phyloP scores from a whole-genome alignment of 306 rosid genomes.

The Senna siamea region DNA sequence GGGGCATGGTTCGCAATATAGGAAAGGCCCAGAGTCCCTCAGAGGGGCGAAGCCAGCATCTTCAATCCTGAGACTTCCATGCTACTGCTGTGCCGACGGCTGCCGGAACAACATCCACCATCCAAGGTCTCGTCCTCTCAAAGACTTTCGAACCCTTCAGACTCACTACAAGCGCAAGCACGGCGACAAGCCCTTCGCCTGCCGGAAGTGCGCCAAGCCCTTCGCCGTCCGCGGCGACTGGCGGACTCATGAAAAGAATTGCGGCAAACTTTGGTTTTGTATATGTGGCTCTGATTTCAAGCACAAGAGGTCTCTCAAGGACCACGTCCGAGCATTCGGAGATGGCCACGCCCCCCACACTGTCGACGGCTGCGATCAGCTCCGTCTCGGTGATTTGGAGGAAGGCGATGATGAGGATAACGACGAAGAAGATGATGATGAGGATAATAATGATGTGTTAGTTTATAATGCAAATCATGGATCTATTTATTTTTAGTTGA shows the following conservation, averaged over 20 bases:
- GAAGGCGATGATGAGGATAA: neutral
- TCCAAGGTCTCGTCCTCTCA: slow-evolving; percentile 84
- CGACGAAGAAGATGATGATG: slow-evolving; percentile 41
- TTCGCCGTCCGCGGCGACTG: slow-evolving; percentile 94
- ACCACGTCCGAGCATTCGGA: slow-evolving; percentile 86
- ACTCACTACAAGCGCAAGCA: slow-evolving; percentile 95
- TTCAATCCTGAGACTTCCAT: slow-evolving; percentile 78
- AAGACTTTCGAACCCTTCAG: slow-evolving; percentile 90
- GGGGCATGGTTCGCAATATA: slow-evolving; percentile 95
- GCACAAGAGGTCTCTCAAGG: slow-evolving; percentile 91
- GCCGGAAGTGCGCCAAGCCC: slow-evolving; percentile 82
- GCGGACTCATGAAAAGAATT: slow-evolving; percentile 96
- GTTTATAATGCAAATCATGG: slow-evolving; percentile 2
- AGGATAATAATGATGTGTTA: slow-evolving; percentile 42
- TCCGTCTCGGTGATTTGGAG: slow-evolving; percentile 10
- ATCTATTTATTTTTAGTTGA: neutral
- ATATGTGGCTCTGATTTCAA: slow-evolving; percentile 95
- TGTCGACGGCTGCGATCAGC: slow-evolving; percentile 52
- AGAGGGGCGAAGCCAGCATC: slow-evolving; percentile 81
- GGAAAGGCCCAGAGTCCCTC: slow-evolving; percentile 89
- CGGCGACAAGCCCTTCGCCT: slow-evolving; percentile 84
- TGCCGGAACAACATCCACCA: slow-evolving; percentile 86
- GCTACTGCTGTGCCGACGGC: slow-evolving; percentile 94
- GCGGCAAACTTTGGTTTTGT: slow-evolving; percentile 96
- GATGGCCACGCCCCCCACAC: slow-evolving; percentile 79